Conservation (phyloP, 495 filamentous ascomycete genomes). For the Penicillium cataractarum region DNA sequence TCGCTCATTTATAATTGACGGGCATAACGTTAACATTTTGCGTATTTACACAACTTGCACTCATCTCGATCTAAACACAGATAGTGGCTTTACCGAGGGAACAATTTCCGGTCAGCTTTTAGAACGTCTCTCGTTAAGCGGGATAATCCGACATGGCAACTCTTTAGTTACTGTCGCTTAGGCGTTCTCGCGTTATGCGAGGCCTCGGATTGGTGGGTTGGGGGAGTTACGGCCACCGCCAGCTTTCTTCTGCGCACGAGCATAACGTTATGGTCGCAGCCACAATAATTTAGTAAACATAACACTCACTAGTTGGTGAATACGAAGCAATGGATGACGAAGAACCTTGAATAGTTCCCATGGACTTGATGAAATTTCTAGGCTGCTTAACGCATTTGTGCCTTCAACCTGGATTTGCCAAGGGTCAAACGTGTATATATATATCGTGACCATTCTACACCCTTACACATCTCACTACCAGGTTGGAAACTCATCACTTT, state of each 20-base stretch:
- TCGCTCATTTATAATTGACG: neutral
- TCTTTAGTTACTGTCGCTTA: neutral
- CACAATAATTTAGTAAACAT: neutral
- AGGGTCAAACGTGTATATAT: neutral
- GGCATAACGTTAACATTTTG: neutral
- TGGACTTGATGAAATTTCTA: neutral
- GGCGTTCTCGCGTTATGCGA: neutral
- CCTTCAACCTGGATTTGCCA: neutral
- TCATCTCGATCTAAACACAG: neutral
- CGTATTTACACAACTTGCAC: neutral
- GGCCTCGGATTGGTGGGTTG: neutral
- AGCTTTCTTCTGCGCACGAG: neutral
- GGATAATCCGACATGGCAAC: neutral
- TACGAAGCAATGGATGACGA: neutral
- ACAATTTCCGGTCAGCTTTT: neutral
- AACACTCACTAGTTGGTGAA: neutral
- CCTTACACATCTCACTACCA: neutral
- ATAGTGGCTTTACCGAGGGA: neutral
- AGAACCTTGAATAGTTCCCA: neutral
- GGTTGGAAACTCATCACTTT: neutral
- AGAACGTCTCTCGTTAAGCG: neutral
- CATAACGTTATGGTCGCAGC: conserved; percentile 19
- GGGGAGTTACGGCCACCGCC: neutral
- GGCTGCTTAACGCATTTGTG: neutral
- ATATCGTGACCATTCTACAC: neutral